phyloP scores from a whole-genome alignment of 75 land plant genomes.

The Larix kaempferi region DNA sequence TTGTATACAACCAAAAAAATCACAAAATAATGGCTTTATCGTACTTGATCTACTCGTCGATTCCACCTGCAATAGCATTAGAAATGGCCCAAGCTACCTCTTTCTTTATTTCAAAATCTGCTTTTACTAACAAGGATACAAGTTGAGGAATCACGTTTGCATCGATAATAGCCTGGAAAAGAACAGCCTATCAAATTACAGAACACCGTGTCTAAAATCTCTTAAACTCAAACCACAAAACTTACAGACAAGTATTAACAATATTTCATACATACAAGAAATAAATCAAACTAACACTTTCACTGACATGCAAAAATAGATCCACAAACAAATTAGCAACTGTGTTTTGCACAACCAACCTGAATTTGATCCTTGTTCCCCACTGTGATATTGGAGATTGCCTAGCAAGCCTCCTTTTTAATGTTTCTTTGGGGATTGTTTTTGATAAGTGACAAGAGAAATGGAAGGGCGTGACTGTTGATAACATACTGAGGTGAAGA shows the following conservation, averaged over 20 bases:
- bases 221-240: no score
- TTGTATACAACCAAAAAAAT: no score
- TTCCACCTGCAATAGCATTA: conserved; percentile 59
- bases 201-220: no score
- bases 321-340: no score
- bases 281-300: no score
- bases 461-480: conserved; percentile 42
- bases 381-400: conserved; percentile 58
- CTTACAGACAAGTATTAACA: no score
- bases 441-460: conserved; percentile 34
- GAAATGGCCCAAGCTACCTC: conserved; percentile 68
- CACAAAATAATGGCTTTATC: not conserved
- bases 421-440: conserved; percentile 46
- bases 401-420: conserved; percentile 63
- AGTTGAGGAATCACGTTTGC: conserved; percentile 54
- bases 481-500: conserved; percentile 48
- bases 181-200: no score
- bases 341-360: conserved; percentile 51
- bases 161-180: no score
- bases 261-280: no score
- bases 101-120: conserved; percentile 62
- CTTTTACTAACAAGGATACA: conserved; percentile 34
- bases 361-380: conserved; percentile 65
- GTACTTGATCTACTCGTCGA: conserved; percentile 55
- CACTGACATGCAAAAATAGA: no score